Evolutionary conservation across 2,329 filamentous ascomycete genomes (phyloP).

Genomic region (Fusarium nisikadoi): DNA sequence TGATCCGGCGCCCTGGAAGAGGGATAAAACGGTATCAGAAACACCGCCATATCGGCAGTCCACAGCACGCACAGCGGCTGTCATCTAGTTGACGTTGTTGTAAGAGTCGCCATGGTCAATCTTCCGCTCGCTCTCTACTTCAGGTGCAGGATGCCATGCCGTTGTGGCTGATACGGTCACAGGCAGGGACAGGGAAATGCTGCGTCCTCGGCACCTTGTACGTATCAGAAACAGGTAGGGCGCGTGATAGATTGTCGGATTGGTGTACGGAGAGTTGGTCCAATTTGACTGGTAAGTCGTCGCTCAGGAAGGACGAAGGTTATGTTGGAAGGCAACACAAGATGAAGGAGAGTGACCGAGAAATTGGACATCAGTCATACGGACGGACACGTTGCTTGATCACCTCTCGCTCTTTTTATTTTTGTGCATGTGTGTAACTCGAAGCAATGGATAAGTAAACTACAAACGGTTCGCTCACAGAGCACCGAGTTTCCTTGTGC

Average conservation of each 20-base stretch:
- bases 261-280: conserved; percentile 7
- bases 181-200: not conserved
- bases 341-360: not conserved
- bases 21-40: conserved; percentile 32
- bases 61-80: conserved; percentile 23
- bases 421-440: conserved; percentile 9
- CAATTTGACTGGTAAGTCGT: conserved; percentile 1
- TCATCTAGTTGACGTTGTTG: not conserved
- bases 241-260: conserved; percentile 21
- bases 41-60: conserved; percentile 13
- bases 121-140: not conserved
- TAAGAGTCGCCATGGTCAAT: not conserved
- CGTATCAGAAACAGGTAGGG: not conserved
- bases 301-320: conserved; percentile 11
- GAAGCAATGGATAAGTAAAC: not conserved
- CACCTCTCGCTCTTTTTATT: not conserved
- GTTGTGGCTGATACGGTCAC: conserved; percentile 27
- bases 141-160: not conserved
- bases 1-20: conserved; percentile 34
- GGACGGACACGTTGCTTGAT: conserved; percentile 12
- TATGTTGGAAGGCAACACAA: conserved; percentile 11
- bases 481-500: not conserved
- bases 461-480: not conserved
- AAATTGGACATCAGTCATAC: conserved; percentile 4
- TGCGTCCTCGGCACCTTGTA: not conserved